Percentiles rank a stretch among this genome's conserved stretches.
Conservation (phyloP, 2,329 filamentous ascomycete species). For the Colletotrichum paranaense region DNA sequence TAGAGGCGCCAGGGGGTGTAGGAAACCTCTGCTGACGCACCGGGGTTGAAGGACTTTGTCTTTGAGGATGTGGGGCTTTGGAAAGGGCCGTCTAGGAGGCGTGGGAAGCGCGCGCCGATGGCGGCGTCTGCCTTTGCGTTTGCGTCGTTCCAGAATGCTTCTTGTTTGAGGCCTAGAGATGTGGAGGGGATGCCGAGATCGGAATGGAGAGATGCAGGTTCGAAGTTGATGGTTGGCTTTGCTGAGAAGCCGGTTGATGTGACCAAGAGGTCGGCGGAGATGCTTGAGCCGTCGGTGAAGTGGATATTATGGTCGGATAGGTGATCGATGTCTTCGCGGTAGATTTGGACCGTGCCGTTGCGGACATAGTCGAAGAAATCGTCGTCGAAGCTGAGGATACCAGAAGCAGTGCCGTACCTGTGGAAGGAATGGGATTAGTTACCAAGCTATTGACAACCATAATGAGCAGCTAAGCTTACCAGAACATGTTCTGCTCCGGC, state of each 20-base stretch:
- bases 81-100: conserved; percentile 33
- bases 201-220: conserved; percentile 33
- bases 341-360: conserved; percentile 63
- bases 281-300: conserved; percentile 55
- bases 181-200: conserved; percentile 38
- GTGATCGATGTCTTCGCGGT: conserved; percentile 64
- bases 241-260: conserved; percentile 40
- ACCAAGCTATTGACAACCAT: not conserved
- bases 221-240: conserved; percentile 39
- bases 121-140: conserved; percentile 33
- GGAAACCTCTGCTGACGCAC: conserved; percentile 24
- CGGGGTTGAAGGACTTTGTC: conserved; percentile 34
- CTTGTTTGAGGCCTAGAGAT: conserved; percentile 29
- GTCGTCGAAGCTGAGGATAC: conserved; percentile 70
- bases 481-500: conserved; percentile 57
- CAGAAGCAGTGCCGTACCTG: conserved; percentile 67
- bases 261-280: conserved; percentile 61
- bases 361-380: conserved; percentile 68
- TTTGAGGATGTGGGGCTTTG: conserved; percentile 22
- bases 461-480: conserved; percentile 47
- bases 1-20: conserved; percentile 42
- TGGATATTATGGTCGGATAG: conserved; percentile 58
- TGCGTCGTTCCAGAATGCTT: conserved; percentile 32
- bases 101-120: conserved; percentile 35
- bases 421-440: not conserved